phyloP scores from a whole-genome alignment of 2,329 filamentous ascomycete species.

The Colletotrichum sublineola region DNA sequence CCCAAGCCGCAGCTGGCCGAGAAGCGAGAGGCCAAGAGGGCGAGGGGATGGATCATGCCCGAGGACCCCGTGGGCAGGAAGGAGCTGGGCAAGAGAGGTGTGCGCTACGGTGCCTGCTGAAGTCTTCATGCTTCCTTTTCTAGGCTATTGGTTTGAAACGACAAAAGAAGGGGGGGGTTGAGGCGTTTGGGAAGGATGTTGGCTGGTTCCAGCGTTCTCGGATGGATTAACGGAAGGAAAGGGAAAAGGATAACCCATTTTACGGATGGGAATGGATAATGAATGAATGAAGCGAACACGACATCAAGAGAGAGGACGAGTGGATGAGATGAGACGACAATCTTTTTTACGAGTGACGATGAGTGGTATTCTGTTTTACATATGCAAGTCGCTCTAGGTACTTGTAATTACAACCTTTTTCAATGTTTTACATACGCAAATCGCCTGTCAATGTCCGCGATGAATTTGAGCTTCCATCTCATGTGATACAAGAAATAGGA shows the following conservation, averaged over 20 bases:
- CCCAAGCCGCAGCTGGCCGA: conserved; percentile 78
- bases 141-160: not conserved
- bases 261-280: conserved; percentile 4
- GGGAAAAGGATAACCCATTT: not conserved
- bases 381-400: conserved; percentile 20
- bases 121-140: not conserved
- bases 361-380: not conserved
- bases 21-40: conserved; percentile 82
- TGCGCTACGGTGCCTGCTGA: conserved; percentile 66
- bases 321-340: conserved; percentile 14
- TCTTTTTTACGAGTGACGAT: conserved; percentile 30
- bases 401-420: conserved; percentile 36
- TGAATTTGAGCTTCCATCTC: not conserved
- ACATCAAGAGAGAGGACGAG: not conserved
- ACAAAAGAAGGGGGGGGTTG: not conserved
- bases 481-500: not conserved
- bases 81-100: conserved; percentile 77
- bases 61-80: conserved; percentile 80
- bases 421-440: not conserved
- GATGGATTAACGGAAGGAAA: conserved; percentile 16
- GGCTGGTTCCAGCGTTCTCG: conserved; percentile 34
- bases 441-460: not conserved
- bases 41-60: conserved; percentile 80
- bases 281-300: not conserved
- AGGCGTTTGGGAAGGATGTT: not conserved